Evolutionary conservation across 805 yeast species (phyloP).

Genomic region (Lipomyces spencermartinsiae): DNA sequence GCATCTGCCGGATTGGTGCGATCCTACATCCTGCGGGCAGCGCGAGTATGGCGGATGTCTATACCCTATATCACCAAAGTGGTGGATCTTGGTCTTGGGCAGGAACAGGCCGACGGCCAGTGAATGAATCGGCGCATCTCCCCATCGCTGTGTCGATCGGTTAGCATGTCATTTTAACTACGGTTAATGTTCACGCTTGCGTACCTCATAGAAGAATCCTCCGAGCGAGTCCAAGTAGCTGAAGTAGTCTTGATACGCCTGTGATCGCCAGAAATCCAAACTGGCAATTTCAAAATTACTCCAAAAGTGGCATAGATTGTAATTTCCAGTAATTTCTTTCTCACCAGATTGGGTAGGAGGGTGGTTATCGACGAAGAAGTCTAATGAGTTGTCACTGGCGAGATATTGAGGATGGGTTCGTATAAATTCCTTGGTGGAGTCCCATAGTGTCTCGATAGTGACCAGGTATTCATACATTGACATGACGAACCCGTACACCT

Average conservation of each 20-base stretch:
- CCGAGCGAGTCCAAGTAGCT: constrained; percentile 72
- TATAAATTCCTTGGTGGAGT: constrained; percentile 68
- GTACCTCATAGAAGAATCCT: constrained; percentile 78
- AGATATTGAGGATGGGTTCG: constrained; percentile 63
- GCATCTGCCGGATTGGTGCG: constrained; percentile 36
- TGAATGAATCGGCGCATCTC: constrained; percentile 91
- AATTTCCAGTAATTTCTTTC: constrained; percentile 63
- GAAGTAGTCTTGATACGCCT: constrained; percentile 71
- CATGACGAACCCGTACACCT: constrained; percentile 87
- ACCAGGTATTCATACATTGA: constrained; percentile 79
- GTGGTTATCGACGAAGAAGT: constrained; percentile 60
- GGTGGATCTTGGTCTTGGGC: constrained; percentile 64
- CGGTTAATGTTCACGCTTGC: constrained; percentile 33
- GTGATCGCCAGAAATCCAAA: constrained; percentile 73
- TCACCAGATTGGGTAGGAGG: constrained; percentile 53
- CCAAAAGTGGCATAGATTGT: constrained; percentile 88
- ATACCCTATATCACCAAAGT: constrained; percentile 78
- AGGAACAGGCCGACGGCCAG: constrained; percentile 71
- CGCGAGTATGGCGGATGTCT: constrained; percentile 37
- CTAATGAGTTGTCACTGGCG: constrained; percentile 68
- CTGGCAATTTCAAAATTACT: constrained; percentile 83
- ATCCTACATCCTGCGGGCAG: constrained; percentile 37
- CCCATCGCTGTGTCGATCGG: constrained; percentile 81
- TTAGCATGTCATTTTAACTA: constrained; percentile 49
- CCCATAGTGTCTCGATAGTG: constrained; percentile 88